phyloP scores from a whole-genome alignment of 129 eudicot genomes.

The Chrysanthemum makinoi region DNA sequence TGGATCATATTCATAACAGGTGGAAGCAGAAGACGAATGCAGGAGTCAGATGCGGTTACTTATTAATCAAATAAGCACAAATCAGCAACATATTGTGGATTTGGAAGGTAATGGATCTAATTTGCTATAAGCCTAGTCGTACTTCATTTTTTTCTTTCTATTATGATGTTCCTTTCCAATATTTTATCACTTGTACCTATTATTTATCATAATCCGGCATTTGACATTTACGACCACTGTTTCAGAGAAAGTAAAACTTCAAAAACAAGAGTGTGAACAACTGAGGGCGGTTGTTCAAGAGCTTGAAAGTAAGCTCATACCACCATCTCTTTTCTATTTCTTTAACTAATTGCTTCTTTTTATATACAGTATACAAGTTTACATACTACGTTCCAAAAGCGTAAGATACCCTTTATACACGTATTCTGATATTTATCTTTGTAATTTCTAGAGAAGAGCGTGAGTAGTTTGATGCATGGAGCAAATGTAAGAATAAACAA shows the following conservation, averaged over 20 bases:
- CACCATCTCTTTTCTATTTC: not conserved
- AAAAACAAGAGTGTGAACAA: slow-evolving; percentile 55
- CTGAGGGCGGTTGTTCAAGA: slow-evolving; percentile 70
- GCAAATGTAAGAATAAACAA: slow-evolving; percentile 46
- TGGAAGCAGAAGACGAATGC: slow-evolving; percentile 81
- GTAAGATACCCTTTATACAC: too few relatives aligned
- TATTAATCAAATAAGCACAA: slow-evolving; percentile 78
- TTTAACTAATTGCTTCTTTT: not conserved
- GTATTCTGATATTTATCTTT: too few relatives aligned
- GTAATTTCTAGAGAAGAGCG: not conserved
- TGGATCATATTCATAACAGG: slow-evolving; percentile 37
- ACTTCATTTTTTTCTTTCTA: not conserved
- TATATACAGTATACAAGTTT: too few relatives aligned
- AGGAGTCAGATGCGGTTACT: slow-evolving; percentile 63
- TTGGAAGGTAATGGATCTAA: slow-evolving; percentile 59
- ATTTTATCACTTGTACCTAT: slow-evolving; percentile 15
- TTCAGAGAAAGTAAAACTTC: slow-evolving; percentile 67
- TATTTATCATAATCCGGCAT: too few relatives aligned
- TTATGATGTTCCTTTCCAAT: not conserved
- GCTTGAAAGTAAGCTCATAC: slow-evolving; percentile 55
- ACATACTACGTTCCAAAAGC: too few relatives aligned
- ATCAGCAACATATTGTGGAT: slow-evolving; percentile 52
- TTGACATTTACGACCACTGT: slow-evolving; percentile 3
- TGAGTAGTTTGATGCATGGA: slow-evolving; percentile 52
- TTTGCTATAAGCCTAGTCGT: not conserved